Base-by-base conservation (phyloP, 192 early-diverging fungal genomes). In the Geranomyces variabilis region DNA sequence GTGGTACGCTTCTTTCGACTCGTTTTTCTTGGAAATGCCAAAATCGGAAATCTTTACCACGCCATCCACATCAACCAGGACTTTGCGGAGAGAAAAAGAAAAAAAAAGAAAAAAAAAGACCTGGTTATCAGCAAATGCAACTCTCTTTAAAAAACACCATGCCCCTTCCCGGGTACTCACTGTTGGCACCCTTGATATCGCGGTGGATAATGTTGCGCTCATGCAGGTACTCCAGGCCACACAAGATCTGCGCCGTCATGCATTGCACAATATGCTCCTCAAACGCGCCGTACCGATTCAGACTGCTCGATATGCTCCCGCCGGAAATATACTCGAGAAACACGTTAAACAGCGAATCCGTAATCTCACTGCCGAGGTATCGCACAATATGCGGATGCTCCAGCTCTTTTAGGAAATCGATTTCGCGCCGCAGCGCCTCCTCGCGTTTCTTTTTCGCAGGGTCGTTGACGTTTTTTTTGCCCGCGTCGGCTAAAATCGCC, bases 291-390 rank as follows among this genome's bases (percentile, higher is more conserved):
- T 95, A 92, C 70, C 87, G 86, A 3, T 77, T 74, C 61, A 97
- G 79, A 70, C 91, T 83, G 22, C 84, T 88, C 22, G 93, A 82
- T 58, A 99, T 89, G 15, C 91, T 92, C 17, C 96, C 96, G 65
- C 96, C 96, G 14, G 93, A 88, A 48, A 99, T 95, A 75, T 99
- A 99, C 81, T 99, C 96, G 51, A 99, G 81, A 77, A 97, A 97
- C 70, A 99, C 94, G 81, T 96, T 95, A 67, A 96, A 86, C 3
- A 84, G 81, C 12, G 81, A 81, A 10, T 86, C 83, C 19, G 87
- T 86, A 28, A 90, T 84, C 73, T 91, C 90, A 66, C 84, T 93
- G 19, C 93, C 94, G 33, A 96, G 85, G 77, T 96, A 96, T 78
- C 94, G 90, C 43, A 98, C 96, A 82, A 98, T 92, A 75, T 98